Conservation (phyloP, 495 filamentous ascomycete genomes). For the Chaetomium cochliodes region DNA sequence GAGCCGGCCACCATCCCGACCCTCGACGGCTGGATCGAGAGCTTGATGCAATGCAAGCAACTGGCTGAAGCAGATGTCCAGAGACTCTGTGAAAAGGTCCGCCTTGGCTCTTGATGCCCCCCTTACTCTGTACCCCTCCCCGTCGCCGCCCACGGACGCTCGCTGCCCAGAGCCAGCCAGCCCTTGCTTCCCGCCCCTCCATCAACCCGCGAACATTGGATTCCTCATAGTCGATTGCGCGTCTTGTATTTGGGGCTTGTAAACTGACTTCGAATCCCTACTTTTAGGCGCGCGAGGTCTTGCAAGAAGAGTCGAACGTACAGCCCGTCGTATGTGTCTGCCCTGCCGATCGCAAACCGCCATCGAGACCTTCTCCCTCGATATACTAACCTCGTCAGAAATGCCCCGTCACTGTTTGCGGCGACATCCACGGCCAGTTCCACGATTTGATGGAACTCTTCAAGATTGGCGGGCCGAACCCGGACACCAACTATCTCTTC, state of each 20-base stretch:
- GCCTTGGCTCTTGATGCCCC: slow-evolving; percentile 26
- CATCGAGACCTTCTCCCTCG: neutral
- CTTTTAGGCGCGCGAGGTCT: slow-evolving; percentile 83
- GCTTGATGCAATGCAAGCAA: slow-evolving; percentile 97
- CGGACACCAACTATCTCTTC: slow-evolving; percentile 93
- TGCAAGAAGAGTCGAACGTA: slow-evolving; percentile 97
- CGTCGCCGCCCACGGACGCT: neutral
- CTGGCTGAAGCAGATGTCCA: slow-evolving; percentile 92
- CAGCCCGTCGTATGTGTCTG: slow-evolving; percentile 90
- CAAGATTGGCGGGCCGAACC: slow-evolving; percentile 86
- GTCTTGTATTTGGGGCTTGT: slow-evolving; percentile 11
- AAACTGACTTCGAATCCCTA: slow-evolving; percentile 14
- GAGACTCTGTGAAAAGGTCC: slow-evolving; percentile 93
- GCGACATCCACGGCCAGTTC: slow-evolving; percentile 92
- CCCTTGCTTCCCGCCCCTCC: neutral
- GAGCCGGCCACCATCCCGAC: slow-evolving; percentile 90
- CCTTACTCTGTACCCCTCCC: neutral
- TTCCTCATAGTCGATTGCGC: neutral
- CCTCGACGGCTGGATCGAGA: slow-evolving; percentile 97
- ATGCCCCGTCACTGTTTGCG: slow-evolving; percentile 91
- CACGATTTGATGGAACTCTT: slow-evolving; percentile 95
- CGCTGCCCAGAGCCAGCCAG: too few species aligned
- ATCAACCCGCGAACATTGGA: neutral
- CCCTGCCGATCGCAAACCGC: neutral
- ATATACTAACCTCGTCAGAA: slow-evolving; percentile 55